Evolutionary conservation across 192 early-diverging fungal genomes (phyloP), one percentile per base, ranked within the genome.

Genomic region (Coemansia sp.): DNA sequence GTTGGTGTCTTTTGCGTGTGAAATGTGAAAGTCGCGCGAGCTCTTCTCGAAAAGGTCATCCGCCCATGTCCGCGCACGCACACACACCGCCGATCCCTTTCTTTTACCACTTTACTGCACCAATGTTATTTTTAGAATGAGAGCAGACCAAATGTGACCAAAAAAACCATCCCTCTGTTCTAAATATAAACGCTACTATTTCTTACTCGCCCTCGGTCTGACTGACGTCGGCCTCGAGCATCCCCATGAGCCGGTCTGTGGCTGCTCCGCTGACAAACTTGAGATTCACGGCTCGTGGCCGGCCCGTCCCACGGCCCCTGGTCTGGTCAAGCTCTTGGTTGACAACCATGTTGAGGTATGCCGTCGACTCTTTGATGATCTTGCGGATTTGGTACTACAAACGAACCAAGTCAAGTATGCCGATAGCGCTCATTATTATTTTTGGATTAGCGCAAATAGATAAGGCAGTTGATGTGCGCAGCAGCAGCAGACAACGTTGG

Each of bases 311-410:
- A n/a, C 60, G 36, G 36, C 71, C 65, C 52, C 64, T 66, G 65
- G 64, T 73, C 44, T 64, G 65, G 34, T 34, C 66, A 34, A 83
- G 76, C 71, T 79, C 76, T 41, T 68, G 70, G 71, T 83, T 83
- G 18, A 83, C 71, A 16, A 83, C 62, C 16, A 62, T 68, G 62
- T 68, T 73, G 22, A 83, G 76, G 60, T 83, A 79, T 41, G 72
- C 71, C n/a, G 76, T 47, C 61, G 81, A 72, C 33, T 83, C 81
- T 27, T 46, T n/a, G 68, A 83, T 72, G 40, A 79, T 62, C 57
- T 64, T 72, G 62, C 73, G 81, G 29, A 83, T 68, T 34, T 79
- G 62, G 47, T 61, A 68, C 81, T 83, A 83, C 61, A 68, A 31
- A 43, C 62, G 12, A 11, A 36, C 11, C 62, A n/a, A 7, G 16